Evolutionary conservation across 2,329 filamentous ascomycete genomes (phyloP), one percentile per base, ranked within the genome.

Genomic region (Sphaerulina musiva): DNA sequence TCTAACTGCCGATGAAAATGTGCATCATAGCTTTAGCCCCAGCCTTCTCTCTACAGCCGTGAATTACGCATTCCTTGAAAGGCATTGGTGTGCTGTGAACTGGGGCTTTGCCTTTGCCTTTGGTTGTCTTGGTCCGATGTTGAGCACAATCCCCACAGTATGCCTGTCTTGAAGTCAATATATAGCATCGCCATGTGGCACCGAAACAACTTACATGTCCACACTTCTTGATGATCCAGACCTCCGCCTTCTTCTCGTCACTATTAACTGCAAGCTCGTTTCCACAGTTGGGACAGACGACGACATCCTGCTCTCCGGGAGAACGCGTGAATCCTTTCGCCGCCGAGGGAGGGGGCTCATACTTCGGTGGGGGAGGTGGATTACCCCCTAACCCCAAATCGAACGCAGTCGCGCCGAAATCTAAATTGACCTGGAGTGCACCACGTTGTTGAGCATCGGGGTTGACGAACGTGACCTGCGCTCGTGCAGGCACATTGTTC

Each of bases 171-270:
- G 34, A 29, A 36, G 43, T 62, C 20, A 54, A 62, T 47, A 44
- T 36, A 7, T 12, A 38, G 6, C 45, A 5, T 10, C 23, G 11
- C n/a, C 17, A 11, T 34, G 23, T 36, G 31, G 14, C 32, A 23
- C 17, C 10, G 17, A 17, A 26, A 26, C 11, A 10, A 76, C 81
- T 70, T 79, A 97, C 93, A 74, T 98, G 93, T 60, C 93, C 93
- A 69, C 93, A 98, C 48, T 80, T 80, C 71, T 91, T 95, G 36
- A 93, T 79, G 0, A 93, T 86, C 90, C 91, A 97, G 58, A 97
- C 92, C 64, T 95, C 87, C 66, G 88, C 84, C 71, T 95, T 90
- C 34, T 75, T 68, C 29, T 80, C 76, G 20, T 78, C 76, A 0
- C 82, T 82, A 17, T 90, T 87, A 48, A 85, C 83, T 5, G 89